These are phyloP conservation scores for Quercus mongolica DNA, from an alignment of 306 rosid species.

Conservation along the genomic window DNA sequence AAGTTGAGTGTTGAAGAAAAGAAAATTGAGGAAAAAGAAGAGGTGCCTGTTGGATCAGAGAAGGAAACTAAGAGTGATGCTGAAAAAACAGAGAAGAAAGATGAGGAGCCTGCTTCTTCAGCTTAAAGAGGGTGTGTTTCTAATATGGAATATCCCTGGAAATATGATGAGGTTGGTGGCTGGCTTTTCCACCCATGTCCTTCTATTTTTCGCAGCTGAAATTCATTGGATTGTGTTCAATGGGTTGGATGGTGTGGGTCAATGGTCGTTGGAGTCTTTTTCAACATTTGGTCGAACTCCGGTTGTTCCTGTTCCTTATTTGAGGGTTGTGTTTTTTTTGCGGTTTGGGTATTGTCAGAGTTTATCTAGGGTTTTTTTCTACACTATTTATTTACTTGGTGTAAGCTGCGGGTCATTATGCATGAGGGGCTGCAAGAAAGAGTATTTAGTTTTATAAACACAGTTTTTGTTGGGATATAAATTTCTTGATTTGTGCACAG, in stretches of 20 bases:
- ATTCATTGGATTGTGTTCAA: constrained; percentile 40
- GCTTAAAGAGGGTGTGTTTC: constrained; percentile 35
- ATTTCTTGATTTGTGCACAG: constrained; percentile 28
- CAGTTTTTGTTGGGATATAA: constrained; percentile 26
- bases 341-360: constrained; percentile 37
- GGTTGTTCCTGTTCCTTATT: constrained; percentile 37
- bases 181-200: constrained; percentile 35
- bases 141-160: constrained; percentile 26
- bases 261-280: constrained; percentile 32
- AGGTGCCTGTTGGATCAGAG: constrained; percentile 17
- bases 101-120: constrained; percentile 51
- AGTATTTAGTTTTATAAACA: constrained; percentile 13
- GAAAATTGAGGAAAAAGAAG: constrained; percentile 43
- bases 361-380: constrained; percentile 8
- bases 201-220: constrained; percentile 27
- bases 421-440: constrained; percentile 20
- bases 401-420: constrained; percentile 17
- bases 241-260: constrained; percentile 29
- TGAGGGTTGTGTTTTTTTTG: constrained; percentile 41
- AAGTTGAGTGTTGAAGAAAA: constrained; percentile 73
- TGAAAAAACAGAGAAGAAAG: constrained; percentile 48
- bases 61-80: constrained; percentile 24
- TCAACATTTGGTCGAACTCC: constrained; percentile 36
- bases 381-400: constrained; percentile 15
- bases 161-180: constrained; percentile 39